These are phyloP conservation scores for Lasiodiplodia gonubiensis DNA, from an alignment of 2,329 filamentous ascomycete species.

Conservation along the genomic window DNA sequence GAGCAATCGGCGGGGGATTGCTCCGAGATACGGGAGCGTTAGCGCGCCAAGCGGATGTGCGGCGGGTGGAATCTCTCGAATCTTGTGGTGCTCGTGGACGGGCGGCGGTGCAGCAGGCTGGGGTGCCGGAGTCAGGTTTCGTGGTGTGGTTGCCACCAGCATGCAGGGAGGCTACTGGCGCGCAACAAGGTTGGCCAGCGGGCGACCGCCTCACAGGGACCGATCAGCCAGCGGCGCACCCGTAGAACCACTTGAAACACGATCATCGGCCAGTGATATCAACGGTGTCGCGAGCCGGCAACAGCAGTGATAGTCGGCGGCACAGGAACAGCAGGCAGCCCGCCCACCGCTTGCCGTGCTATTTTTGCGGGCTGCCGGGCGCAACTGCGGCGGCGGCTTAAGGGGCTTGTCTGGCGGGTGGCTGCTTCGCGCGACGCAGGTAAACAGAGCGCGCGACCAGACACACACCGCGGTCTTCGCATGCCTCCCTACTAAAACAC, in stretches of 20 bases:
- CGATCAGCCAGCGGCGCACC: conserved; percentile 24
- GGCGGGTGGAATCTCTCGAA: conserved; percentile 2
- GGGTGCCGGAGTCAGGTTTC: conserved; percentile 9
- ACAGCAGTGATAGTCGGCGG: conserved; percentile 24
- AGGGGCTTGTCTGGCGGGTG: background rate
- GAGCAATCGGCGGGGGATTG: conserved; percentile 22
- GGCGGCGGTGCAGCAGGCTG: background rate
- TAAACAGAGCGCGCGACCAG: conserved; percentile 18
- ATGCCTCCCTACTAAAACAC: conserved; percentile 25
- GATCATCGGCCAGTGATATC: conserved; percentile 25
- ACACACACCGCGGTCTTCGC: conserved; percentile 14
- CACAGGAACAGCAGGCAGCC: conserved; percentile 23
- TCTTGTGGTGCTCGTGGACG: conserved; percentile 10
- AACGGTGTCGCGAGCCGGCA: conserved; percentile 10
- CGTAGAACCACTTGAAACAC: conserved; percentile 27
- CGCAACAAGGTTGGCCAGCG: conserved; percentile 12
- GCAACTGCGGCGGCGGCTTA: conserved; percentile 2
- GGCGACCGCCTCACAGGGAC: conserved; percentile 15
- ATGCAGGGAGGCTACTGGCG: conserved; percentile 19
- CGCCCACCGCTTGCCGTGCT: conserved; percentile 19
- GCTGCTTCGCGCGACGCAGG: background rate
- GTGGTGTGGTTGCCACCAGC: conserved; percentile 8
- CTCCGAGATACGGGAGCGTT: conserved; percentile 22
- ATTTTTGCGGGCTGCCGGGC: conserved; percentile 14
- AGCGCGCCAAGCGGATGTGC: conserved; percentile 18